phyloP scores from a whole-genome alignment of 805 yeast genomes.

The Metschnikowia cubensis region DNA sequence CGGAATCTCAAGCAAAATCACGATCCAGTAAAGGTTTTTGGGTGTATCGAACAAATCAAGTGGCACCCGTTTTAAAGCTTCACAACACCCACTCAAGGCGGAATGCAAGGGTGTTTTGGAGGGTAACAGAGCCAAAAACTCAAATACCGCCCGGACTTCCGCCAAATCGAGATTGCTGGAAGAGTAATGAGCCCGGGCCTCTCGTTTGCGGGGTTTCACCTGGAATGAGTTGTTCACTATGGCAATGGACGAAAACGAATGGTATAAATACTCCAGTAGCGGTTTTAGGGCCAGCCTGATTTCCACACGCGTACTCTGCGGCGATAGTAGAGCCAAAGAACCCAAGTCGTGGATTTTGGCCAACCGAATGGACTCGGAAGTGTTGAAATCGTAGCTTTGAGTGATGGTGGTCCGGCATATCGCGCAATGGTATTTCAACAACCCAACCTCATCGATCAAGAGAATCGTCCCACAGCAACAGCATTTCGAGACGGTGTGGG shows the following conservation, averaged over 20 bases:
- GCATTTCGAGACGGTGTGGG: constrained; percentile 25
- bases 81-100: constrained; percentile 49
- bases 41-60: constrained; percentile 40
- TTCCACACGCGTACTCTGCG: constrained; percentile 5
- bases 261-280: constrained; percentile 44
- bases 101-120: constrained; percentile 57
- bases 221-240: constrained; percentile 56
- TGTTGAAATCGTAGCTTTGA: constrained; percentile 14
- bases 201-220: constrained; percentile 15
- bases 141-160: constrained; percentile 46
- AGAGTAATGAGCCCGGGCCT: constrained; percentile 35
- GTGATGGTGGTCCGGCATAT: constrained; percentile 53
- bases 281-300: constrained; percentile 43
- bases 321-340: constrained; percentile 29
- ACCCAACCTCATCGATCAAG: constrained; percentile 23
- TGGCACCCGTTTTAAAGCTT: constrained; percentile 45
- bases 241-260: constrained; percentile 44
- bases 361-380: constrained; percentile 23
- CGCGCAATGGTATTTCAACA: constrained; percentile 52
- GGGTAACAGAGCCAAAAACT: constrained; percentile 47
- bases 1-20: constrained; percentile 70
- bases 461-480: constrained; percentile 37
- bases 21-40: constrained; percentile 50
- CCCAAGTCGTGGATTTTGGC: constrained; percentile 29
- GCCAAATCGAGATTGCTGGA: constrained; percentile 47